These are phyloP conservation scores for Neoboletus magnificus DNA, from an alignment of 768 basidiomycete genomes.

Conservation along the genomic window DNA sequence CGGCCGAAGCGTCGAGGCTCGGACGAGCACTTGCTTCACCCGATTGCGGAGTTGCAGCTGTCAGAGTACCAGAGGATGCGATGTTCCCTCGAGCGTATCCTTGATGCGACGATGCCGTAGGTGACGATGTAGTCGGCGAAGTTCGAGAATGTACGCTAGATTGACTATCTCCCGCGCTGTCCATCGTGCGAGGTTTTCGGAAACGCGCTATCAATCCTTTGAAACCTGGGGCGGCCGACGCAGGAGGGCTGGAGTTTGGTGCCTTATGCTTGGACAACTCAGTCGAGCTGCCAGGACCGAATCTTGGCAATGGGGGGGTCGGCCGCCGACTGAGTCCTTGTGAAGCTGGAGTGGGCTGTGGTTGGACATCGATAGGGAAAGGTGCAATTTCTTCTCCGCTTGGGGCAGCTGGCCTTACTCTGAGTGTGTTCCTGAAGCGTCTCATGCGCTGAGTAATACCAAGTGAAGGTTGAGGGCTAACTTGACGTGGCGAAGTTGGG, in stretches of 20 bases:
- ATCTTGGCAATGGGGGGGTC: constrained; percentile 47
- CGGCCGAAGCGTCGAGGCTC: constrained; percentile 24
- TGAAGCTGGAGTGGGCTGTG: constrained; percentile 28
- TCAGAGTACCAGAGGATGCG: constrained; percentile 20
- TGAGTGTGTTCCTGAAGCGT: constrained; percentile 65
- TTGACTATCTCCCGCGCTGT: constrained; percentile 26
- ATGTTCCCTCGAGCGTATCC: constrained; percentile 33
- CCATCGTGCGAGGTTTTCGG: constrained; percentile 38
- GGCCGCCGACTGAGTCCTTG: constrained; percentile 44
- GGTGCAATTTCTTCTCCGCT: constrained; percentile 51
- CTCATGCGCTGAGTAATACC: constrained; percentile 70
- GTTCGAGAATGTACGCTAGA: constrained; percentile 31
- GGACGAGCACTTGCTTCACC: constrained; percentile 20
- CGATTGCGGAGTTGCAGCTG: not conserved
- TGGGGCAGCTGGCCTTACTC: constrained; percentile 47
- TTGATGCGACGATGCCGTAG: constrained; percentile 33
- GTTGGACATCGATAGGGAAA: constrained; percentile 41
- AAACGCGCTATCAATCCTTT: constrained; percentile 83
- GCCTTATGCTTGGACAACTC: constrained; percentile 56
- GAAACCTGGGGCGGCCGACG: constrained; percentile 68
- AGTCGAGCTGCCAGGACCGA: constrained; percentile 35
- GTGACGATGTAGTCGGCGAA: constrained; percentile 35
- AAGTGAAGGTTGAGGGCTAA: constrained; percentile 40
- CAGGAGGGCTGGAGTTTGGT: constrained; percentile 58
- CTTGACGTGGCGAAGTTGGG: constrained; percentile 31